Evolutionary conservation across 768 basidiomycete genomes (phyloP).

Genomic region (Termitomyces sp.): DNA sequence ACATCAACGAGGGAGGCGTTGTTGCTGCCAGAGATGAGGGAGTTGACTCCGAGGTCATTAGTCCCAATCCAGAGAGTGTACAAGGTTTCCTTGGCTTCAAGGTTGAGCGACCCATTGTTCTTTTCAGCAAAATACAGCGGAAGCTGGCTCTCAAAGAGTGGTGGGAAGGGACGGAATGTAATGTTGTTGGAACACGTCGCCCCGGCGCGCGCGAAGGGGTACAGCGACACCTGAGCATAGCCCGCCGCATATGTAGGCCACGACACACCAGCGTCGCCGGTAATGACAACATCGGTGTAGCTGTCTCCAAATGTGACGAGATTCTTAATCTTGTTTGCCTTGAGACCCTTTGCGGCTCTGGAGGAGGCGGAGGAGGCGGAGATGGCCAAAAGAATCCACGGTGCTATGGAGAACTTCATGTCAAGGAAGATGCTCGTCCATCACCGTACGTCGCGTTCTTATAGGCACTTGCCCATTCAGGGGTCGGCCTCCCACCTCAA

Average conservation of each 20-base stretch:
- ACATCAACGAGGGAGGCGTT: constrained; percentile 58
- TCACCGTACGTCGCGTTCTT: neutral
- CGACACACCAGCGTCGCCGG: constrained; percentile 43
- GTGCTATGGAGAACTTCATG: constrained; percentile 6
- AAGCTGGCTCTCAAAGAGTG: constrained; percentile 57
- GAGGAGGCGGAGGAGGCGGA: constrained; percentile 6
- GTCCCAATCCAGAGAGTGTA: constrained; percentile 72
- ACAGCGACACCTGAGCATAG: constrained; percentile 51
- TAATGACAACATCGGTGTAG: constrained; percentile 52
- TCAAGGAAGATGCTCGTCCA: neutral
- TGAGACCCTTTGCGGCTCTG: constrained; percentile 20
- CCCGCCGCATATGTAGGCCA: constrained; percentile 64
- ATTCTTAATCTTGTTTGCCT: constrained; percentile 52
- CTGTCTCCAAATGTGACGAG: constrained; percentile 71
- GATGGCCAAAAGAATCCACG: neutral
- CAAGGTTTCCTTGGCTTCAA: constrained; percentile 46
- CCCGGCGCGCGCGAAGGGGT: constrained; percentile 59
- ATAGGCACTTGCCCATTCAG: neutral
- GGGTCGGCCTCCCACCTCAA: neutral
- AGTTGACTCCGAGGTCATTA: constrained; percentile 57
- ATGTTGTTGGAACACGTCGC: constrained; percentile 67
- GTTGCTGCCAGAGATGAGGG: constrained; percentile 52
- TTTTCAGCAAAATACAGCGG: constrained; percentile 48
- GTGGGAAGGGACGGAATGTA: constrained; percentile 56
- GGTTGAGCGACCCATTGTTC: constrained; percentile 37